A percentile compares a stretch with the other conserved stretches of the same genome.
These are phyloP conservation scores for Picea sitchensis DNA, from an alignment of 75 land plant species.

Conservation along the genomic window DNA sequence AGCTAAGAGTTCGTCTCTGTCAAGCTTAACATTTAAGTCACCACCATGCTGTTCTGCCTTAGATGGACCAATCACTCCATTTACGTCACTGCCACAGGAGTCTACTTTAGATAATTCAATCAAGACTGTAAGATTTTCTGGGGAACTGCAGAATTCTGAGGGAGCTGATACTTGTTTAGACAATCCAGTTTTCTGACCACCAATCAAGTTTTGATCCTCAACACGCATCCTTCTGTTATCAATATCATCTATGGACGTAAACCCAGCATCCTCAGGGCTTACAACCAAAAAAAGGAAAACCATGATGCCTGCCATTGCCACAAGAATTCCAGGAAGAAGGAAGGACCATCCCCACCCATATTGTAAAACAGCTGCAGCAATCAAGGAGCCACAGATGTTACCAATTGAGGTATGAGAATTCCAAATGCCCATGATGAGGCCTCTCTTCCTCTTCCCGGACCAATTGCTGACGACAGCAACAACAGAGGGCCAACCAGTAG, in stretches of 20 bases:
- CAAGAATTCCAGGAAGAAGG: conserved; percentile 60
- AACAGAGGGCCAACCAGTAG: conserved; percentile 91
- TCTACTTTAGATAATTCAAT: neutral
- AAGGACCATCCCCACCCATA: conserved; percentile 94
- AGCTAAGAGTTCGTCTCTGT: conserved; percentile 2
- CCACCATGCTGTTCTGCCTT: conserved; percentile 11
- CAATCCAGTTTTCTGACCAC: neutral
- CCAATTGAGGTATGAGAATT: conserved; percentile 89
- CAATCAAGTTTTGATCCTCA: neutral
- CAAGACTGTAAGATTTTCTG: neutral
- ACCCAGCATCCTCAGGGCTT: conserved; percentile 54
- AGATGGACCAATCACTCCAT: neutral
- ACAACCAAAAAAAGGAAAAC: conserved; percentile 68
- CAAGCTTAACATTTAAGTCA: conserved; percentile 13
- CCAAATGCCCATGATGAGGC: conserved; percentile 93
- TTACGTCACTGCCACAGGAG: neutral
- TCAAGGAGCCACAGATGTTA: conserved; percentile 71
- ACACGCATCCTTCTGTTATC: neutral
- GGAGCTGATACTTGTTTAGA: neutral
- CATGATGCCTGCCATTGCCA: conserved; percentile 41
- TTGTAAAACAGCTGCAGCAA: conserved; percentile 59
- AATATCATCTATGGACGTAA: conserved; percentile 8
- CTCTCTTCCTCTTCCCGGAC: conserved; percentile 83
- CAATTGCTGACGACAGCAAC: conserved; percentile 85
- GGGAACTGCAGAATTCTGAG: neutral